These are phyloP conservation scores for Rhodotorula sp. DNA, from an alignment of 1,284 basidiomycete genomes.

Conservation along the genomic window DNA sequence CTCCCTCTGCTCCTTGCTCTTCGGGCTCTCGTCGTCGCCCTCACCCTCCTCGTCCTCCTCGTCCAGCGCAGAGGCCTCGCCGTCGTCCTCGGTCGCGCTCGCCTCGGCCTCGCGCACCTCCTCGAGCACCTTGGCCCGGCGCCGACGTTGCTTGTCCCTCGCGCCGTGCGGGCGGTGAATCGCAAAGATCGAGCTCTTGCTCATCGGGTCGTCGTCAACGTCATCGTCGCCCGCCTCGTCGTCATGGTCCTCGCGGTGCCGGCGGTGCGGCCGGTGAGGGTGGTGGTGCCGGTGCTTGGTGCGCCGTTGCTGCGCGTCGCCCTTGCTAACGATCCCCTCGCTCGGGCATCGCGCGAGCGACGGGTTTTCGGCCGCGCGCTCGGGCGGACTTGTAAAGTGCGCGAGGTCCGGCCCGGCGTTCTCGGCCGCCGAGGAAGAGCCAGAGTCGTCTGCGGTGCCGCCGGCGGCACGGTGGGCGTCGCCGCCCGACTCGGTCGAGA, in stretches of 20 bases:
- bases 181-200: slow-evolving; percentile 74
- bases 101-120: slow-evolving; percentile 13
- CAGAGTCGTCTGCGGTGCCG: too few species aligned
- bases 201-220: slow-evolving; percentile 49
- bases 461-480: too few species aligned
- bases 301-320: background rate
- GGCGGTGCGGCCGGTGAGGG: background rate
- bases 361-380: slow-evolving; percentile 6
- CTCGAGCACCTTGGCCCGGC: background rate
- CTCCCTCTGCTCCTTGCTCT: slow-evolving; percentile 39
- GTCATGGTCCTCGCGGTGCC: background rate
- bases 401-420: background rate
- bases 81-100: slow-evolving; percentile 20
- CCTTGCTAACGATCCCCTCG: background rate
- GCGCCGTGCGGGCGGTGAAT: slow-evolving; percentile 71
- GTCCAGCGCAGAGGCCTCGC: slow-evolving; percentile 4
- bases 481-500: too few species aligned
- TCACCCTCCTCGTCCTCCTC: slow-evolving; percentile 52
- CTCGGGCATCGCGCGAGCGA: slow-evolving; percentile 2
- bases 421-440: background rate
- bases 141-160: slow-evolving; percentile 43
- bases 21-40: slow-evolving; percentile 62
- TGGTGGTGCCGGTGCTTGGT: background rate
- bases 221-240: background rate
- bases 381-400: slow-evolving; percentile 7